Evolutionary conservation across 495 filamentous ascomycete species (phyloP), one percentile per base, ranked within the genome.

Genomic region (Neurospora tetrasperma): DNA sequence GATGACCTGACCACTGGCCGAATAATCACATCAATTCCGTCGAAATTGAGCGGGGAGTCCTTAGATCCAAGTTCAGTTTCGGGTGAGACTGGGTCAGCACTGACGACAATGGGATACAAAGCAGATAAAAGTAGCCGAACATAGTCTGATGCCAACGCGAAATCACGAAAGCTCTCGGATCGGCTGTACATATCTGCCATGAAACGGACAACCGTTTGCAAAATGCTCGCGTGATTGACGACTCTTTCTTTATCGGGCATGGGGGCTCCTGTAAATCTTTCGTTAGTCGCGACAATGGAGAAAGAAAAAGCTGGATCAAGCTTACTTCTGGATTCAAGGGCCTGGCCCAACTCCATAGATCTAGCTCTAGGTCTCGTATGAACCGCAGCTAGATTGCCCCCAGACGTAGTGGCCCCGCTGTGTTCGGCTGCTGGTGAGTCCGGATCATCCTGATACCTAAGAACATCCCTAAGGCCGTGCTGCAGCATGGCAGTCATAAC

Each of bases 401-500:
- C 71, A 3, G 70, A 48, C 40, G 70, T 72, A 35, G 77, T 80
- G 10, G 70, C 18, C 4, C 46, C 9, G 11, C 43, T 69, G 3
- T 71, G 62, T 20, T 84, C 81, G 3, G 72, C 74, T 11, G 81
- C 76, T 3, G 87, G 87, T 1, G 87, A 89, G 70, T 88, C 84
- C 6, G 85, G 84, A 74, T 90, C 87, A 73, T 88, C 84, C 74
- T 88, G 88, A 73, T 90, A 83, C 69, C 85, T 88, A 59, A 92
- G 84, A 40, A 93, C 85, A 71, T 89, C 86, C 69, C 89, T 89
- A 35, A 96, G 77, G 3, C 93, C 95, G 72, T 89, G 88, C 75
- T 93, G 91, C n/a, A 98, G 82, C 94, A 99, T 96, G 5, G 89
- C 87, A n/a, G 87, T 88, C 40, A 99, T 92, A 7, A 97, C 89